These are phyloP conservation scores for Clarireedia paspali DNA, from an alignment of 2,329 filamentous ascomycete genomes.

Conservation along the genomic window DNA sequence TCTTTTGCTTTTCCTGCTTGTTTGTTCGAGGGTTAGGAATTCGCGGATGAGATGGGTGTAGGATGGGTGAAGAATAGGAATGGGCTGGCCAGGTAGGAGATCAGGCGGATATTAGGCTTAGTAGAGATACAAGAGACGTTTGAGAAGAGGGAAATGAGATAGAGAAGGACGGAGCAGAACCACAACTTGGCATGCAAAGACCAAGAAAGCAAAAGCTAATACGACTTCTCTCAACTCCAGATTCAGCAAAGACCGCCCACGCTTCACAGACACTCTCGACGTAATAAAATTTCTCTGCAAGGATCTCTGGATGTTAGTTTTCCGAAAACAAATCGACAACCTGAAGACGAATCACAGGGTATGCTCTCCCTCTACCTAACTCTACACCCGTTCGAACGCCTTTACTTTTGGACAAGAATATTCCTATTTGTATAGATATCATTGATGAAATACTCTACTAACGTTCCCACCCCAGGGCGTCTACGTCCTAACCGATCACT, in stretches of 20 bases:
- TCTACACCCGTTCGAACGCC: not conserved
- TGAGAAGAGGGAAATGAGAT: not conserved
- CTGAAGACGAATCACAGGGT: constrained; percentile 95
- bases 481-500: constrained; percentile 90
- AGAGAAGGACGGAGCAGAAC: not conserved
- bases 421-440: too few species aligned
- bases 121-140: not conserved
- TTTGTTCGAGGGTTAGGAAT: not conserved
- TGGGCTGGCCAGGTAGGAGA: not conserved
- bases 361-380: constrained; percentile 12
- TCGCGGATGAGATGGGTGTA: too few species aligned
- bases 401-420: too few species aligned
- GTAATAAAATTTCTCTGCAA: constrained; percentile 99
- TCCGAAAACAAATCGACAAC: constrained; percentile 96
- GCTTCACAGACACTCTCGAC: constrained; percentile 86
- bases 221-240: constrained; percentile 34
- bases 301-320: constrained; percentile 90
- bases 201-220: not conserved
- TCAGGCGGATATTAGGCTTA: not conserved
- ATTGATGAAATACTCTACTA: too few species aligned
- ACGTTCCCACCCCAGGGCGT: constrained; percentile 54
- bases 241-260: constrained; percentile 75
- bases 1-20: not conserved
- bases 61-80: too few species aligned
- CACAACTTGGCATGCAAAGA: not conserved